Conservation (phyloP, 352 stramenopile species). For the Phytophthora hybrid region DNA sequence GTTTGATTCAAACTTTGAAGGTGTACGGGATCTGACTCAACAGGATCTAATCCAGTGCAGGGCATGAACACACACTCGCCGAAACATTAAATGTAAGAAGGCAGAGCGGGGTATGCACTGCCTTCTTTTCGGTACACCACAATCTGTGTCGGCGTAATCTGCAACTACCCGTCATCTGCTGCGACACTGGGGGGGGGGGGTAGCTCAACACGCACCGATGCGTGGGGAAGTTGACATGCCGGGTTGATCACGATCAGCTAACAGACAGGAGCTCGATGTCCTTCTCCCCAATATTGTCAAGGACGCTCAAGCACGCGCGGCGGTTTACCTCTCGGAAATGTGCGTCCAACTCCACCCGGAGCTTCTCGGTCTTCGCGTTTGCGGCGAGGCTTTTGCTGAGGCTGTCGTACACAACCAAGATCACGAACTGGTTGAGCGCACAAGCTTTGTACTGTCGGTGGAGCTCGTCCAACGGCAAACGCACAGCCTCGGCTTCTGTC, state of each 20-base stretch:
- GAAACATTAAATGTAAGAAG: too few relatives aligned
- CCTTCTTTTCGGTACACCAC: neutral
- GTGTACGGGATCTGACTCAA: too few relatives aligned
- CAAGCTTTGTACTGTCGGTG: constrained; percentile 65
- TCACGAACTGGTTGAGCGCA: constrained; percentile 85
- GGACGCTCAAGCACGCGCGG: constrained; percentile 64
- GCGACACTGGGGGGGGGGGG: neutral
- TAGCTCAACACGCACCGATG: too few relatives aligned
- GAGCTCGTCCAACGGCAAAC: constrained; percentile 52
- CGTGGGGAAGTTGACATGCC: neutral
- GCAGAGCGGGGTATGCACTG: neutral
- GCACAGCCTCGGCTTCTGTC: constrained; percentile 24
- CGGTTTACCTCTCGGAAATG: constrained; percentile 81
- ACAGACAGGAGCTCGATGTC: constrained; percentile 37
- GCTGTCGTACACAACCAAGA: constrained; percentile 82
- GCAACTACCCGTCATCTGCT: neutral
- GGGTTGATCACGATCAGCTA: constrained; percentile 8
- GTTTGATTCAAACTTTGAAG: too few relatives aligned
- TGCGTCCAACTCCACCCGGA: constrained; percentile 62
- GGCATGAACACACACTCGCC: too few relatives aligned
- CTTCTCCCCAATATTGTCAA: constrained; percentile 62
- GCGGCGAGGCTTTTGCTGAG: constrained; percentile 82
- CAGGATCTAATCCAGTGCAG: too few relatives aligned
- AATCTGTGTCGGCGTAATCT: neutral
- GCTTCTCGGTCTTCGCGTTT: constrained; percentile 73